phyloP scores from a whole-genome alignment of 176 grass and related monocot genomes.

The Elaeis guineensis region DNA sequence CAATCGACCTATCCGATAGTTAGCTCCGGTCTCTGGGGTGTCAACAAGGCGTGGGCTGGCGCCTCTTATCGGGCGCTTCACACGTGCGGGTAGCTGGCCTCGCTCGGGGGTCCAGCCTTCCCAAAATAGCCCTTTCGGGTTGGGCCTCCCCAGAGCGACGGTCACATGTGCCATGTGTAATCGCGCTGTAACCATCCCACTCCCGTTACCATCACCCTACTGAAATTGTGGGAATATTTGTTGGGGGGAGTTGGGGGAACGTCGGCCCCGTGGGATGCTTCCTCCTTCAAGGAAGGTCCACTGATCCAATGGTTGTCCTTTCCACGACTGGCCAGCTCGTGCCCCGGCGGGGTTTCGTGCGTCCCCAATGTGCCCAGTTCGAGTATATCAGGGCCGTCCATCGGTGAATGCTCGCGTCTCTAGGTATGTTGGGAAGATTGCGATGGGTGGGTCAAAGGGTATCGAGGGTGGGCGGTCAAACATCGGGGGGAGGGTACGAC shows the following conservation, averaged over 20 bases:
- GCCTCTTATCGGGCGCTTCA: not conserved
- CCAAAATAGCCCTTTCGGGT: too few relatives aligned
- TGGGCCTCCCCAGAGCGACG: not conserved
- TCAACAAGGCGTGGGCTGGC: too few relatives aligned
- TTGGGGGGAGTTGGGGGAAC: too few relatives aligned
- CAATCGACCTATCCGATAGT: too few relatives aligned
- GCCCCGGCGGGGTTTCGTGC: conserved; percentile 22
- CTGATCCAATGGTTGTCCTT: not conserved
- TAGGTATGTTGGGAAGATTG: conserved; percentile 14
- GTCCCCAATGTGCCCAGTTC: conserved; percentile 25
- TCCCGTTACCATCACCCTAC: too few relatives aligned
- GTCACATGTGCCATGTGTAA: conserved; percentile 35
- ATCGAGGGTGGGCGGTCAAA: conserved; percentile 40
- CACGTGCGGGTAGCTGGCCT: conserved; percentile 44
- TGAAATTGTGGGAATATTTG: too few relatives aligned
- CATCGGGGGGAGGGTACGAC: not conserved
- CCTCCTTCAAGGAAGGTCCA: too few relatives aligned
- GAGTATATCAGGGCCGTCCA: conserved; percentile 18
- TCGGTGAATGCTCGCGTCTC: not conserved
- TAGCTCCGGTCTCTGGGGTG: too few relatives aligned
- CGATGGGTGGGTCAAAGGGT: conserved; percentile 18
- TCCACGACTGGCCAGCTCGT: conserved; percentile 11
- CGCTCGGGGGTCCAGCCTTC: too few relatives aligned
- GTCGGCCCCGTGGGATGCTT: too few relatives aligned
- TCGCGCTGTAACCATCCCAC: not conserved